A percentile compares a stretch with the other conserved stretches of the same genome.
Evolutionary conservation across 2,329 filamentous ascomycete genomes (phyloP).

Genomic region (Aspergillus sp.): DNA sequence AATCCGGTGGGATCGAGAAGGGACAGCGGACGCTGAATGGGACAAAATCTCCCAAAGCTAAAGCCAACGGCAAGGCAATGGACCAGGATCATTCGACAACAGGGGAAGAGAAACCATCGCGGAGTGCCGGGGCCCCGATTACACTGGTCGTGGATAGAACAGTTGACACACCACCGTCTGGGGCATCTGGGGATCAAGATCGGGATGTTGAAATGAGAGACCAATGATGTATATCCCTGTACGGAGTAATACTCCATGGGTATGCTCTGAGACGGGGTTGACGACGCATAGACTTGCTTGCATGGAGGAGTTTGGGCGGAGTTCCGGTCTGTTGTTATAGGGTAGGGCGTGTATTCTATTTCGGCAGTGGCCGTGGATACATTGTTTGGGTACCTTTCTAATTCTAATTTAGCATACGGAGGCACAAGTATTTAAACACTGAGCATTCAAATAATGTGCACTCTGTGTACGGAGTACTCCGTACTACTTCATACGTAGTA

Average conservation of each 20-base stretch:
- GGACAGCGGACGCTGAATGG: constrained; percentile 33
- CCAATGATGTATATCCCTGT: constrained; percentile 22
- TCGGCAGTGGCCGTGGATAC: no score
- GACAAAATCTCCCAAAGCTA: constrained; percentile 8
- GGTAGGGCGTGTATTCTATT: no score
- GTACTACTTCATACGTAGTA: no score
- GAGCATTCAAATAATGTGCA: no score
- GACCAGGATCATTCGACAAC: constrained; percentile 9
- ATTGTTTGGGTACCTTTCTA: no score
- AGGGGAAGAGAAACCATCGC: constrained; percentile 11
- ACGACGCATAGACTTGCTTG: no score
- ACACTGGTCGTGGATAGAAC: constrained; percentile 50
- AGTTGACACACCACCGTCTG: constrained; percentile 34
- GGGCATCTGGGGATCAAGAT: constrained; percentile 26
- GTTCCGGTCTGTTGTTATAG: no score
- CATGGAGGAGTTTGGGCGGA: no score
- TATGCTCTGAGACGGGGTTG: no score
- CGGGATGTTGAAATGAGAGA: constrained; percentile 55
- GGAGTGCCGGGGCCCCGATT: constrained; percentile 35
- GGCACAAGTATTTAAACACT: no score
- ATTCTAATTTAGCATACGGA: no score
- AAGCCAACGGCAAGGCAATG: constrained; percentile 16
- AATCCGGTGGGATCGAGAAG: constrained; percentile 26
- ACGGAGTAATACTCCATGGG: not conserved
- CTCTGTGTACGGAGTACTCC: no score